phyloP scores from a whole-genome alignment of 331 rosid genomes.

The Dryas integrifolia region DNA sequence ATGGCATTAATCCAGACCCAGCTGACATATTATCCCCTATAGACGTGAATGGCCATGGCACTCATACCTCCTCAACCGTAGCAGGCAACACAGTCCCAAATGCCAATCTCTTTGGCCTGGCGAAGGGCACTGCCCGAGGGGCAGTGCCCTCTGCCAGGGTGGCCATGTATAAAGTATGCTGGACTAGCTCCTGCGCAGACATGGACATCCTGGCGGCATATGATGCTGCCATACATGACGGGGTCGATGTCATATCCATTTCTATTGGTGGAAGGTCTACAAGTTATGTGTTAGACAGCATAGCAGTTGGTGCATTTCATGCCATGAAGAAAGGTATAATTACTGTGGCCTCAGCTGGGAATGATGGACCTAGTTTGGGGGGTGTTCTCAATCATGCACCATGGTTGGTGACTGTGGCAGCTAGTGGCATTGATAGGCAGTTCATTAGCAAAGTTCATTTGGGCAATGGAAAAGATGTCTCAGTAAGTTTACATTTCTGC shows the following conservation, averaged over 20 bases:
- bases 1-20: slow-evolving; percentile 37
- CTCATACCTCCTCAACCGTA: slow-evolving; percentile 77
- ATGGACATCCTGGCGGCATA: slow-evolving; percentile 85
- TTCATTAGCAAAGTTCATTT: slow-evolving; percentile 53
- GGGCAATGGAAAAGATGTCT: slow-evolving; percentile 65
- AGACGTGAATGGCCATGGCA: slow-evolving; percentile 81
- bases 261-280: slow-evolving; percentile 63
- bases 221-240: slow-evolving; percentile 84
- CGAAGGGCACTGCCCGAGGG: slow-evolving; percentile 68
- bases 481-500: slow-evolving; percentile 43
- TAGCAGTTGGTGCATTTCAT: slow-evolving; percentile 73
- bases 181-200: slow-evolving; percentile 62
- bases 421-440: slow-evolving; percentile 76
- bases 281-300: slow-evolving; percentile 39
- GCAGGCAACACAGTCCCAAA: slow-evolving; percentile 51
- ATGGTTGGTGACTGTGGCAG: slow-evolving; percentile 84
- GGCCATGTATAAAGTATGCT: slow-evolving; percentile 86
- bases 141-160: slow-evolving; percentile 76
- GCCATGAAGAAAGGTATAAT: slow-evolving; percentile 79
- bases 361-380: slow-evolving; percentile 59
- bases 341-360: slow-evolving; percentile 80
- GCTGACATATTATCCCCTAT: slow-evolving; percentile 60
- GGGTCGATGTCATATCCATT: slow-evolving; percentile 82
- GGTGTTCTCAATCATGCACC: slow-evolving; percentile 65
- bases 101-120: slow-evolving; percentile 78